A percentile compares a stretch with the other conserved stretches of the same genome.
Evolutionary conservation across 495 filamentous ascomycete species (phyloP).

Genomic region (Diplogelasinospora grovesii): DNA sequence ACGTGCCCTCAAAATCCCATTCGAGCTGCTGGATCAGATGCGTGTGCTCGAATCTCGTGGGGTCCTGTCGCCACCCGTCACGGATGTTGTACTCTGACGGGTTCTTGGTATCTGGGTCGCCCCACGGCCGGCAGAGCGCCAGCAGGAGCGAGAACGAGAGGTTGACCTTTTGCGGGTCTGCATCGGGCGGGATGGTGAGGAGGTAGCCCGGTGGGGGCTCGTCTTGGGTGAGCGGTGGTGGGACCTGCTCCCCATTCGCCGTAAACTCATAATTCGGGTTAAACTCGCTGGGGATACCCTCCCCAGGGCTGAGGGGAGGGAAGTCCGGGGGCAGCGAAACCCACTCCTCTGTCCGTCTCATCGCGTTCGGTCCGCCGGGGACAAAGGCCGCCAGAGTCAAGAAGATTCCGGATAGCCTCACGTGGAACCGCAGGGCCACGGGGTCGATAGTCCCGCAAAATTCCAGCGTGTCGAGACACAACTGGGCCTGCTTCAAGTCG

Average conservation of each 20-base stretch:
- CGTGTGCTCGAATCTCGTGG: not conserved
- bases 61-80: not conserved
- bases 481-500: slow-evolving; percentile 17
- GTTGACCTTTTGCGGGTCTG: slow-evolving; percentile 3
- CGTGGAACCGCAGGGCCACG: slow-evolving; percentile 17
- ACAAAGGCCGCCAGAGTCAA: not conserved
- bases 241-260: not conserved
- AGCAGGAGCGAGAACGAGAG: slow-evolving; percentile 10
- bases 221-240: not conserved
- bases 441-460: slow-evolving; percentile 18
- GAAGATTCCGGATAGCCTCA: slow-evolving; percentile 17
- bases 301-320: not conserved
- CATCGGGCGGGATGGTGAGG: slow-evolving; percentile 8
- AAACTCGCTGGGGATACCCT: too few species aligned
- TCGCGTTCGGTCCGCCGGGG: not conserved
- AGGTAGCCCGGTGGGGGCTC: slow-evolving; percentile 9
- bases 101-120: slow-evolving; percentile 1
- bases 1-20: slow-evolving; percentile 7
- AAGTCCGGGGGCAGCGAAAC: slow-evolving; percentile 14
- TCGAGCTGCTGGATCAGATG: not conserved
- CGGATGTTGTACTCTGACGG: not conserved
- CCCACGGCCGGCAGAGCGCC: slow-evolving; percentile 20
- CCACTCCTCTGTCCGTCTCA: slow-evolving; percentile 17
- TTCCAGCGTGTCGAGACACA: slow-evolving; percentile 20
- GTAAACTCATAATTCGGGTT: too few species aligned